phyloP scores from a whole-genome alignment of 768 basidiomycete species.

The Boletus rubroflammeus region DNA sequence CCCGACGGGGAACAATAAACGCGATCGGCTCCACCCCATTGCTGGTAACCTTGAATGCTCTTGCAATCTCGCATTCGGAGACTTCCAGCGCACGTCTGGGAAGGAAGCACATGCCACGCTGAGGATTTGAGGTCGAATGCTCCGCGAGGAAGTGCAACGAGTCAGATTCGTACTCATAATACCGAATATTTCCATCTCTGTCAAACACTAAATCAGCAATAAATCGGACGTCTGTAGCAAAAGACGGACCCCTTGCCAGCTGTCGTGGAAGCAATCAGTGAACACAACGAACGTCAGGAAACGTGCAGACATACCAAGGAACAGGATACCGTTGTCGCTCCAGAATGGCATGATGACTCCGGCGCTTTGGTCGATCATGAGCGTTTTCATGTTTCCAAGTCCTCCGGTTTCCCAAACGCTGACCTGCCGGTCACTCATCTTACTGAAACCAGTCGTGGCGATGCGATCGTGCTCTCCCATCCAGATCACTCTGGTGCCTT shows the following conservation, averaged over 20 bases:
- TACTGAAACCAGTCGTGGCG: constrained; percentile 95
- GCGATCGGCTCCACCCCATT: constrained; percentile 81
- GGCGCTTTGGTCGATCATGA: constrained; percentile 81
- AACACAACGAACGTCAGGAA: not conserved
- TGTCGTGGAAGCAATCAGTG: constrained; percentile 17
- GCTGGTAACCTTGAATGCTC: constrained; percentile 84
- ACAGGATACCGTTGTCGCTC: constrained; percentile 88
- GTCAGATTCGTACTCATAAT: constrained; percentile 93
- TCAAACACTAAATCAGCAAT: constrained; percentile 4
- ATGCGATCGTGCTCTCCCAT: constrained; percentile 87
- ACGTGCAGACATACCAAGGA: constrained; percentile 54
- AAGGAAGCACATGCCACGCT: constrained; percentile 96
- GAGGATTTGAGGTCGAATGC: constrained; percentile 86
- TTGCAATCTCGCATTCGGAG: constrained; percentile 89
- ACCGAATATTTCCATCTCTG: constrained; percentile 96
- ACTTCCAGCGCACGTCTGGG: constrained; percentile 89
- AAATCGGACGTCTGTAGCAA: not conserved
- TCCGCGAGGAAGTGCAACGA: constrained; percentile 72
- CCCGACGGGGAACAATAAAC: constrained; percentile 94
- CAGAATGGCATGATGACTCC: constrained; percentile 98
- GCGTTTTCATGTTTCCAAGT: constrained; percentile 71
- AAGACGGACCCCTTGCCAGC: constrained; percentile 83
- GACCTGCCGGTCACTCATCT: constrained; percentile 92
- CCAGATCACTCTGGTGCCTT: constrained; percentile 86
- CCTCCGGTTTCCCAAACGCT: constrained; percentile 85